Conservation (phyloP, 1,284 basidiomycete genomes). For the Heterobasidion occidentale region DNA sequence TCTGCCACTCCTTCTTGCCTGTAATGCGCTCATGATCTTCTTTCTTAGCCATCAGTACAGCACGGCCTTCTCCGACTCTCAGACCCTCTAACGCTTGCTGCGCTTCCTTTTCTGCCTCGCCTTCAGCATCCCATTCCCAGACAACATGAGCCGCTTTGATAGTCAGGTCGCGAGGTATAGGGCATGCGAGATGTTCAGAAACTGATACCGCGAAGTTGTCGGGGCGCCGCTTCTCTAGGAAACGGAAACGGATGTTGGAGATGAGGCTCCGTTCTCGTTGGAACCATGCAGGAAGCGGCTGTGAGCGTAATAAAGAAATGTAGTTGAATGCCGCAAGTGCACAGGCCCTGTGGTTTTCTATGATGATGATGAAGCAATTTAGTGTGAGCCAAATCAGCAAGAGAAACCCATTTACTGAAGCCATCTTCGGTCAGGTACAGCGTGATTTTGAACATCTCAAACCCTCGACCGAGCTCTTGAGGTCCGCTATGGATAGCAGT, state of each 20-base stretch:
- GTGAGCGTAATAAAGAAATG: constrained; percentile 71
- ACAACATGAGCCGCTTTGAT: constrained; percentile 71
- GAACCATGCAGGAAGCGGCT: constrained; percentile 64
- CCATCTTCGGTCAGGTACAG: constrained; percentile 83
- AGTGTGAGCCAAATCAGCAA: neutral
- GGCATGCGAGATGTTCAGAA: constrained; percentile 72
- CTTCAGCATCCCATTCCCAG: constrained; percentile 69
- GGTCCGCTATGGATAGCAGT: constrained; percentile 73
- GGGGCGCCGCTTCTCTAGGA: constrained; percentile 80
- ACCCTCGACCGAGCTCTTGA: constrained; percentile 72
- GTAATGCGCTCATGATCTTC: constrained; percentile 53
- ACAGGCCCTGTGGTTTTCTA: constrained; percentile 76
- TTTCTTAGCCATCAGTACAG: constrained; percentile 71
- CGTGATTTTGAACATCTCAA: constrained; percentile 86
- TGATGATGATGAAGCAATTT: neutral
- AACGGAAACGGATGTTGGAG: constrained; percentile 76
- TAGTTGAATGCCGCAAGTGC: constrained; percentile 81
- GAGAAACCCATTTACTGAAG: constrained; percentile 52
- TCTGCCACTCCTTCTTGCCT: constrained; percentile 47
- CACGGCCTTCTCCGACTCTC: constrained; percentile 56
- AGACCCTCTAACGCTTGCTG: constrained; percentile 58
- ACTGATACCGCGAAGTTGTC: constrained; percentile 79
- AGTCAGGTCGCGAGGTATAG: constrained; percentile 74
- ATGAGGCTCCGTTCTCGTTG: constrained; percentile 79
- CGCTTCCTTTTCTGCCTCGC: constrained; percentile 58